These are phyloP conservation scores for Starmerella riodocensis DNA, from an alignment of 805 yeast species.

Conservation along the genomic window DNA sequence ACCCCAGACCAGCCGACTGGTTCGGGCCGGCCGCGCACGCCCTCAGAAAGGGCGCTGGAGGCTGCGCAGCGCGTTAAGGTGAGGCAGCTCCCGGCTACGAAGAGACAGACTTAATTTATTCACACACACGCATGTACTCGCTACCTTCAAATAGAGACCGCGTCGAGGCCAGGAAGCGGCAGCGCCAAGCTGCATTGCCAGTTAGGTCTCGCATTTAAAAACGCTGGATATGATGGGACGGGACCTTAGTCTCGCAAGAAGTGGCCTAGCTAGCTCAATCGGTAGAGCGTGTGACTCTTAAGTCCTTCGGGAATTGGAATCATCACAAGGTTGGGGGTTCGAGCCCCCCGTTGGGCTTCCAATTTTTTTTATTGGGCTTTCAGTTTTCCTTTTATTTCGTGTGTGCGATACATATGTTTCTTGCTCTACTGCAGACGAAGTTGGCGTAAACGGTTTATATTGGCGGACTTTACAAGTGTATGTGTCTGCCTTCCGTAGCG, in stretches of 20 bases:
- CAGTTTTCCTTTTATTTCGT: too few relatives aligned
- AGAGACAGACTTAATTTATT: background rate
- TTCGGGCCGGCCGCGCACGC: conserved; percentile 7
- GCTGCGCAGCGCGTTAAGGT: conserved; percentile 11
- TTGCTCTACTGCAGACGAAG: too few relatives aligned
- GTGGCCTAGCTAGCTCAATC: conserved; percentile 20
- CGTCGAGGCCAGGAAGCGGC: too few relatives aligned
- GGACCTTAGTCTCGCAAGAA: background rate
- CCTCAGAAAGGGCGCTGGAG: conserved; percentile 15
- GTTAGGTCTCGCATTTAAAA: background rate
- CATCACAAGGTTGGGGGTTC: conserved; percentile 22
- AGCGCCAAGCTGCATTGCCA: background rate
- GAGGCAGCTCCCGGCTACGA: conserved; percentile 1
- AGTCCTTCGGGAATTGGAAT: conserved; percentile 6
- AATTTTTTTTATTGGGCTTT: conserved; percentile 1
- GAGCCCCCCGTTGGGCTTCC: conserved; percentile 21
- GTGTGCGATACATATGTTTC: too few relatives aligned
- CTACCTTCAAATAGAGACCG: too few relatives aligned
- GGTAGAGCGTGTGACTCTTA: conserved; percentile 22
- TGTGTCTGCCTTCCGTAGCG: too few relatives aligned
- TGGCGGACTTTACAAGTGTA: too few relatives aligned
- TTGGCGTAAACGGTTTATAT: too few relatives aligned
- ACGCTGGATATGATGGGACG: background rate
- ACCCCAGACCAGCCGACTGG: conserved; percentile 10
- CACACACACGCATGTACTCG: background rate